Evolutionary conservation across 1,284 basidiomycete species (phyloP), one percentile per base, ranked within the genome.

Genomic region (Austroboletus rostrupii): DNA sequence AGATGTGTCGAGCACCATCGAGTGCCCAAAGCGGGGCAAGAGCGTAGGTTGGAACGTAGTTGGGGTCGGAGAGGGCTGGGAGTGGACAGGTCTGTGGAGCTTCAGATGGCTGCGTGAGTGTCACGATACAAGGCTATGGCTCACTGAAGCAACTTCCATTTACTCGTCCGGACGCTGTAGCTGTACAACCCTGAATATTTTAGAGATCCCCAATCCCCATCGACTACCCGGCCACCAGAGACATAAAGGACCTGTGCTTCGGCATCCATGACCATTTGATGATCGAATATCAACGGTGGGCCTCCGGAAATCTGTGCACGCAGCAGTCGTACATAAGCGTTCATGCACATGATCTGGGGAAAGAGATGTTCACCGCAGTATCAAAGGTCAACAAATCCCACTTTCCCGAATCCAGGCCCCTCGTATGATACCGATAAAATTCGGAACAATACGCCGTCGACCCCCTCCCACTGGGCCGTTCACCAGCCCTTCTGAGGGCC

Each of bases 191-290:
- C 86, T 12, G 85, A 81, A 57, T 82, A 87, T 54, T 81, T 85
- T 38, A 71, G 60, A 1, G 69, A 63, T 16, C 78, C 72, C 74
- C 76, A 78, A 28, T 85, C 75, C 6, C 77, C 79, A 55, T 87
- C 83, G 19, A 85, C 78, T 9, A 90, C 73, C 10, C 85, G 78
- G 3, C 90, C 90, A 11, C 90, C 90, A 56, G 85, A 88, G 11
- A 91, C 80, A 55, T 90, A 92, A 17, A 93, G 64, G 14, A 83
- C 76, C 62, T 89, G 87, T 1, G 77, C 70, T 16, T 87, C 83
- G 23, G 77, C 76, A 59, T 92, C 89, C 55, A 92, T 80, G 35
- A 75, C 81, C 80, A 92, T 87, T 62, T 90, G 86, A 60, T 91
- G 90, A 63, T 92, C 90, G 57, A 83, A 89, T 45, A 91, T 72